Evolutionary conservation across 352 stramenopile species (phyloP), one percentile per base, ranked within the genome.

Genomic region (Pythium myriotylum): DNA sequence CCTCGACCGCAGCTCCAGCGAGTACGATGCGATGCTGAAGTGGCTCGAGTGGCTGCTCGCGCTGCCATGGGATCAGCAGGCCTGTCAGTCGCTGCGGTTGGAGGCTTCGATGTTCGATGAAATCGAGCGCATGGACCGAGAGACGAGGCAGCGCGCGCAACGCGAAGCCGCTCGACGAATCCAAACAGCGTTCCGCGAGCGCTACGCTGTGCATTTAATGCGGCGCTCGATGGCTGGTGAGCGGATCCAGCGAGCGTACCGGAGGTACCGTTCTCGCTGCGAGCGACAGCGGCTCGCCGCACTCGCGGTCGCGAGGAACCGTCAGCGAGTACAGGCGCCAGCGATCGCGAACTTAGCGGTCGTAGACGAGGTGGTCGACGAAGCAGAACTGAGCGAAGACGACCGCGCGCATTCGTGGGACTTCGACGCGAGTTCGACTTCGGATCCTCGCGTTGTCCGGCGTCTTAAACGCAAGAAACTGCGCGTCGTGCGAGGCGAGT

Each of bases 11-110:
- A 29, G 56, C 22, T 72, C 66, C 0, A 54, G 37, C 1, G 77
- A 82, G 41, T 88, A 77, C 39, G 43, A 51, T 3, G 54, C 65
- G 3, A 49, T 70, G 4, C 66, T 65, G 33, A 78, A 79, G 17
- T 91, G 81, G 81, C 45, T 89, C 33, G 77, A 83, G 37, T 91
- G 81, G 79, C 60, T 91, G 20, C 46, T 85, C 16, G 45, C 68
- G 12, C 59, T 91, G 0, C 81, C 81, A 0, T 89, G 77, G 81
- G 62, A 67, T 39, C 22, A 52, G 10, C 27, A 69, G 59, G 7
- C 51, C 75, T 16, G 55, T 67, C 27, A 73, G 52, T 33, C 59
- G 53, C 4, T 48, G 64, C 8, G 24, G 72, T 2, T 81, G 57
- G n/a, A 24, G 35, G 14, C 45, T 29, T 61, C 64, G 27, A 57